Evolutionary conservation across 768 basidiomycete genomes (phyloP).

Genomic region (Rubroboletus pulcherrimus): DNA sequence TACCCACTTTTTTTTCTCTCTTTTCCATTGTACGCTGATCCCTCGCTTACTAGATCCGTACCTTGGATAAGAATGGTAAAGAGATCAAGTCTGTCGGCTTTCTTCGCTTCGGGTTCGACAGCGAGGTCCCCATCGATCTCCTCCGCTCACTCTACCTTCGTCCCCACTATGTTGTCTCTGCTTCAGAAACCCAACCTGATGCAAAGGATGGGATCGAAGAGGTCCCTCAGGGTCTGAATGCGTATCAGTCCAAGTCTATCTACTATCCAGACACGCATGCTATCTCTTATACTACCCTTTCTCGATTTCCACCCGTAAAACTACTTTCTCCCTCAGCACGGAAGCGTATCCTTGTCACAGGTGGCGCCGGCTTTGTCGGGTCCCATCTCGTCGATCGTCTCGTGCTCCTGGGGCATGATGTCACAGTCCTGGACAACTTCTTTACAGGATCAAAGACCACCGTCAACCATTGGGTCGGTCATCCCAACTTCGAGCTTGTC

Average conservation of each 20-base stretch:
- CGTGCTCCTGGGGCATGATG: slow-evolving; percentile 97
- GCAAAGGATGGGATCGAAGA: slow-evolving; percentile 40
- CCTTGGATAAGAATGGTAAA: slow-evolving; percentile 69
- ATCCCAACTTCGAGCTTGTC: slow-evolving; percentile 98
- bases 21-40: slow-evolving; percentile 4
- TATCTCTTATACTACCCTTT: slow-evolving; percentile 90
- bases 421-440: slow-evolving; percentile 97
- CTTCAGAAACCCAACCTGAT: slow-evolving; percentile 33
- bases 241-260: slow-evolving; percentile 82
- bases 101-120: slow-evolving; percentile 86
- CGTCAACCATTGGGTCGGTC: slow-evolving; percentile 92
- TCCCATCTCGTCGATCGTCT: slow-evolving; percentile 97
- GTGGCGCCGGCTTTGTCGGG: slow-evolving; percentile 98
- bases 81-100: slow-evolving; percentile 81
- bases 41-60: slow-evolving; percentile 43
- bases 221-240: slow-evolving; percentile 38
- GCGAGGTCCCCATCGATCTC: slow-evolving; percentile 72
- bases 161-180: slow-evolving; percentile 63
- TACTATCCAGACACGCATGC: slow-evolving; percentile 74
- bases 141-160: slow-evolving; percentile 88
- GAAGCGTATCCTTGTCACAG: slow-evolving; percentile 92
- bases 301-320: slow-evolving; percentile 90
- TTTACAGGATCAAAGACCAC: slow-evolving; percentile 99
- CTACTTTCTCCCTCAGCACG: slow-evolving; percentile 72
- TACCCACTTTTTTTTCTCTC: not conserved